A percentile compares a stretch with the other conserved stretches of the same genome.
phyloP scores from a whole-genome alignment of 306 rosid genomes.

The Luffa aegyptiaca region DNA sequence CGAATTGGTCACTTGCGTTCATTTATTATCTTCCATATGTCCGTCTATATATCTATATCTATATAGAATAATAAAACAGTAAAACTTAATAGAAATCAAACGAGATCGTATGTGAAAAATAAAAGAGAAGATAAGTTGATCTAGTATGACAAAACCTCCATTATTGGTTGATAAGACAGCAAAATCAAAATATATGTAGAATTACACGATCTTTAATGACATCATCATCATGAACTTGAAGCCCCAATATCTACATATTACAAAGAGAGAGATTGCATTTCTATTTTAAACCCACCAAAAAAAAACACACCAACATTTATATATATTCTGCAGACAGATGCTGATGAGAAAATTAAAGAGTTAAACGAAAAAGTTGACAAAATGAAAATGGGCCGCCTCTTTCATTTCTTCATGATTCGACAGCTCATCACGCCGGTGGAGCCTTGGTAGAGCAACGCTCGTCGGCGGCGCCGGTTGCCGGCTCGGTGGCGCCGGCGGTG shows the following conservation, averaged over 20 bases:
- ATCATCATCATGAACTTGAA: not conserved
- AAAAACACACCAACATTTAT: not conserved
- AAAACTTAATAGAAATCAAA: too few relatives aligned
- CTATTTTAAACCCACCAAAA: not conserved
- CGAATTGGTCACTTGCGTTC: too few relatives aligned
- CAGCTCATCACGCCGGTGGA: not conserved
- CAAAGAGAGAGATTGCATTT: not conserved
- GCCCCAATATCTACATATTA: not conserved
- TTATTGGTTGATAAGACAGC: not conserved
- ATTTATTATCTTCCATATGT: too few relatives aligned
- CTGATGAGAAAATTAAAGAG: conserved; percentile 1
- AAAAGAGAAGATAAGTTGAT: too few relatives aligned
- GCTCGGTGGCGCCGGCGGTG: conserved; percentile 17
- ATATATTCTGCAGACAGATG: not conserved
- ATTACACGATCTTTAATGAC: not conserved
- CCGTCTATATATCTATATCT: too few relatives aligned
- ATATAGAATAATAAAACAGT: too few relatives aligned
- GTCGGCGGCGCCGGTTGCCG: conserved; percentile 10
- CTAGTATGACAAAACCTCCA: too few relatives aligned
- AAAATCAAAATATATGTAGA: not conserved
- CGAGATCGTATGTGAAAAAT: too few relatives aligned
- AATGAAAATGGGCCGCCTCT: not conserved
- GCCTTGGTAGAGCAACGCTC: conserved; percentile 19
- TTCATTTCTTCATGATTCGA: not conserved
- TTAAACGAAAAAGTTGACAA: not conserved